Evolutionary conservation across 805 yeast species (phyloP).

Genomic region (Myxozyma geophila): DNA sequence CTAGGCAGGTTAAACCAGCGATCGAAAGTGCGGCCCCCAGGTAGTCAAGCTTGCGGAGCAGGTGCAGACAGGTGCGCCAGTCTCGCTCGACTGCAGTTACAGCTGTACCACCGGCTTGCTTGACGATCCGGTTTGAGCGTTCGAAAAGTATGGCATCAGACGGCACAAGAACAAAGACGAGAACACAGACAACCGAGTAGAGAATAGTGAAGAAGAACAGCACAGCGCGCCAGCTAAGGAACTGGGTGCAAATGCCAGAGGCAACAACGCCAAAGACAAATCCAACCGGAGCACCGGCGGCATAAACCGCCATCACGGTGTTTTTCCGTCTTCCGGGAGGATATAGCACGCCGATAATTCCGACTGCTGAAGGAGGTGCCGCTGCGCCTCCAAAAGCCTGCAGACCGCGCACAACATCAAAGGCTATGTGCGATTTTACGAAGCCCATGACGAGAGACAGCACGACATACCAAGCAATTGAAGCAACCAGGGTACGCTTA

Average conservation of each 20-base stretch:
- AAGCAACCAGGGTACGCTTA: constrained; percentile 47
- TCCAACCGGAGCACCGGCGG: constrained; percentile 57
- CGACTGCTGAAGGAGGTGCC: constrained; percentile 55
- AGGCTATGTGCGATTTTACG: constrained; percentile 41
- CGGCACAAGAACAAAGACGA: constrained; percentile 44
- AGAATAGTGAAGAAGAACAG: constrained; percentile 51
- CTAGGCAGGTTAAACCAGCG: constrained; percentile 50
- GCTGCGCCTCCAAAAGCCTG: constrained; percentile 53
- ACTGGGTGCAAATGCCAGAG: constrained; percentile 52
- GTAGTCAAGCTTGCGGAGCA: constrained; percentile 47
- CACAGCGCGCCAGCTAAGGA: constrained; percentile 50
- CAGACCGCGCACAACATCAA: constrained; percentile 51
- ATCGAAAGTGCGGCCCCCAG: constrained; percentile 51
- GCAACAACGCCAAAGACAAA: constrained; percentile 50
- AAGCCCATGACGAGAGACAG: constrained; percentile 47
- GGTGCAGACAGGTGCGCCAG: constrained; percentile 2
- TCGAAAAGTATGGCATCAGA: constrained; percentile 40
- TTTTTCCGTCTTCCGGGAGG: constrained; percentile 25
- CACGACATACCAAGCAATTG: constrained; percentile 45
- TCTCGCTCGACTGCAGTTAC: constrained; percentile 45
- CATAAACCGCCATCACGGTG: constrained; percentile 44
- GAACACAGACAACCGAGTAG: constrained; percentile 42
- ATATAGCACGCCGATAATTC: constrained; percentile 49
- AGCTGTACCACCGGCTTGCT: constrained; percentile 43
- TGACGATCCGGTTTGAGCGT: constrained; percentile 3